A percentile compares a stretch with the other conserved stretches of the same genome.
Evolutionary conservation across 1,139 yeast species (phyloP).

Genomic region (Barnettozyma hawaiiensis): DNA sequence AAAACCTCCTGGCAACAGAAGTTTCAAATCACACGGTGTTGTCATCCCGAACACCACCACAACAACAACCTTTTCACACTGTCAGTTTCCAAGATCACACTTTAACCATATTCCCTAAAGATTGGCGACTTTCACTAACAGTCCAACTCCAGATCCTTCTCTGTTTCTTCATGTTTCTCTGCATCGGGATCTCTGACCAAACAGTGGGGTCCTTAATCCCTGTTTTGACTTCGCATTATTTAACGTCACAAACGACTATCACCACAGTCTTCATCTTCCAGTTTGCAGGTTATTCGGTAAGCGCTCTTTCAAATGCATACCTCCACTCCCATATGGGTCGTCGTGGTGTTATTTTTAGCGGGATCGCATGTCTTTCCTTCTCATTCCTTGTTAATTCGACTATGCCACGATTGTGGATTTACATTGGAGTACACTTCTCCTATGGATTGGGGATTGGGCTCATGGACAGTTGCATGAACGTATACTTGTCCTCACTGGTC

Average conservation of each 20-base stretch:
- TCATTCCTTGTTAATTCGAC: constrained; percentile 21
- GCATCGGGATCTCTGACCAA: constrained; percentile 54
- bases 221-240: constrained; percentile 39
- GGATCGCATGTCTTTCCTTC: constrained; percentile 16
- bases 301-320: constrained; percentile 29
- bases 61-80: neutral
- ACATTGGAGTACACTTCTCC: constrained; percentile 30
- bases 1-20: constrained; percentile 4
- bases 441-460: constrained; percentile 58
- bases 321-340: constrained; percentile 28
- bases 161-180: constrained; percentile 35
- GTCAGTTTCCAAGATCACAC: constrained; percentile 30
- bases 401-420: constrained; percentile 30
- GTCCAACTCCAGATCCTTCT: constrained; percentile 39
- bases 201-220: constrained; percentile 54
- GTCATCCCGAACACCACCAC: neutral
- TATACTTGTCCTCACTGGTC: constrained; percentile 50
- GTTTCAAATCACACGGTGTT: neutral
- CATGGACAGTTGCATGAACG: constrained; percentile 54
- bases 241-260: constrained; percentile 36
- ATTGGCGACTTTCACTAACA: constrained; percentile 37
- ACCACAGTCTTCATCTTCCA: constrained; percentile 32
- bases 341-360: constrained; percentile 21
- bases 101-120: constrained; percentile 33
- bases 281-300: constrained; percentile 31